These are phyloP conservation scores for Balamuthia mandrillaris DNA, from an alignment of 208 protist genomes.

Conservation along the genomic window DNA sequence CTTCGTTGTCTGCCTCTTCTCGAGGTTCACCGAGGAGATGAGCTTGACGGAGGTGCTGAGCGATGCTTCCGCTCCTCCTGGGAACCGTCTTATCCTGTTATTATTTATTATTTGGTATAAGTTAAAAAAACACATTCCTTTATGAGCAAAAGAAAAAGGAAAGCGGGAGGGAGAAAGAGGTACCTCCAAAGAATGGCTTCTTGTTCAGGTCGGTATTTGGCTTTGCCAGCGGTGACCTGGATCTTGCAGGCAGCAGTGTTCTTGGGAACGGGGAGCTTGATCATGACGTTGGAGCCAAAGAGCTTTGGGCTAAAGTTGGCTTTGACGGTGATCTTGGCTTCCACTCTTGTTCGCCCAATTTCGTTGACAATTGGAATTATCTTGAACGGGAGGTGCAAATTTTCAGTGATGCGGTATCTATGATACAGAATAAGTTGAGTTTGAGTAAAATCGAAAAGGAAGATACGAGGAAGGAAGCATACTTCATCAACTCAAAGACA, in stretches of 20 bases:
- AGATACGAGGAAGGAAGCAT: neutral
- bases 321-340: constrained; percentile 61
- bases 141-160: too few relatives aligned
- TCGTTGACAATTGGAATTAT: constrained; percentile 87
- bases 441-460: neutral
- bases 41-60: constrained; percentile 88
- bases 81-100: constrained; percentile 78
- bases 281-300: constrained; percentile 53
- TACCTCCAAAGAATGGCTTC: constrained; percentile 89
- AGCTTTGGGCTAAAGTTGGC: constrained; percentile 56
- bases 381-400: constrained; percentile 89
- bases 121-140: too few relatives aligned
- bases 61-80: constrained; percentile 77
- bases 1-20: constrained; percentile 82
- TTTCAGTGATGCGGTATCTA: constrained; percentile 85
- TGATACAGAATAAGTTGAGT: neutral
- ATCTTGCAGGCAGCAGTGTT: constrained; percentile 86
- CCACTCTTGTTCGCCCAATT: constrained; percentile 66
- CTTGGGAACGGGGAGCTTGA: constrained; percentile 82
- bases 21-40: constrained; percentile 63
- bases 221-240: constrained; percentile 79
- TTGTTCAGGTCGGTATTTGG: constrained; percentile 82
- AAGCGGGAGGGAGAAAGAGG: too few relatives aligned
- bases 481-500: constrained; percentile 94
- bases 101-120: too few relatives aligned